These are phyloP conservation scores for Bipolaris victoriae DNA, from an alignment of 2,329 filamentous ascomycete genomes.

Conservation along the genomic window DNA sequence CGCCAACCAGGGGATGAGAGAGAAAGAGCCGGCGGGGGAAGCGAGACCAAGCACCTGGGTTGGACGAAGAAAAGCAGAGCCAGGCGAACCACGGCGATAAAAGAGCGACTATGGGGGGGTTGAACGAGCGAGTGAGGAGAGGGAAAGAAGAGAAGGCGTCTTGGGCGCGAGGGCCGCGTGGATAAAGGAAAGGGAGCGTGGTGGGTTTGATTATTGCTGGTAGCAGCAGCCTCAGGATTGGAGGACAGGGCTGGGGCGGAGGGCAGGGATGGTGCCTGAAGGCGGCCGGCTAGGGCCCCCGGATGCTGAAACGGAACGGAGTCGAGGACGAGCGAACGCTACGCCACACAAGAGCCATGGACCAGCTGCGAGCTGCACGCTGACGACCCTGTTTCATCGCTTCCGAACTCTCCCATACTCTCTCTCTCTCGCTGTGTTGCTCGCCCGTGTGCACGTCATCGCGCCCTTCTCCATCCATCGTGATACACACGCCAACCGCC, in stretches of 20 bases:
- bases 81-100: slow-evolving; percentile 23
- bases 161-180: slow-evolving; percentile 23
- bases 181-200: slow-evolving; percentile 27
- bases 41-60: slow-evolving; percentile 26
- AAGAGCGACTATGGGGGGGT: slow-evolving; percentile 24
- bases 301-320: slow-evolving; percentile 25
- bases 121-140: slow-evolving; percentile 10
- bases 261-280: slow-evolving; percentile 12
- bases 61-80: slow-evolving; percentile 32
- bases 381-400: slow-evolving; percentile 27
- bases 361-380: neutral
- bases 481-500: too few species aligned
- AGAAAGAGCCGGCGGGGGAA: slow-evolving; percentile 36
- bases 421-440: neutral
- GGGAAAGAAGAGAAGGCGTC: slow-evolving; percentile 8
- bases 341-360: slow-evolving; percentile 25
- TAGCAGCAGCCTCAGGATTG: slow-evolving; percentile 23
- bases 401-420: slow-evolving; percentile 22
- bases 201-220: slow-evolving; percentile 34
- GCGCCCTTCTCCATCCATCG: neutral
- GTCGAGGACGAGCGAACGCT: slow-evolving; percentile 17
- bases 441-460: slow-evolving; percentile 4
- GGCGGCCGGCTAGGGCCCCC: slow-evolving; percentile 19
- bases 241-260: slow-evolving; percentile 19
- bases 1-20: slow-evolving; percentile 40